Evolutionary conservation across 257 asterid genomes (phyloP).

Genomic region (Cordia subcordata): DNA sequence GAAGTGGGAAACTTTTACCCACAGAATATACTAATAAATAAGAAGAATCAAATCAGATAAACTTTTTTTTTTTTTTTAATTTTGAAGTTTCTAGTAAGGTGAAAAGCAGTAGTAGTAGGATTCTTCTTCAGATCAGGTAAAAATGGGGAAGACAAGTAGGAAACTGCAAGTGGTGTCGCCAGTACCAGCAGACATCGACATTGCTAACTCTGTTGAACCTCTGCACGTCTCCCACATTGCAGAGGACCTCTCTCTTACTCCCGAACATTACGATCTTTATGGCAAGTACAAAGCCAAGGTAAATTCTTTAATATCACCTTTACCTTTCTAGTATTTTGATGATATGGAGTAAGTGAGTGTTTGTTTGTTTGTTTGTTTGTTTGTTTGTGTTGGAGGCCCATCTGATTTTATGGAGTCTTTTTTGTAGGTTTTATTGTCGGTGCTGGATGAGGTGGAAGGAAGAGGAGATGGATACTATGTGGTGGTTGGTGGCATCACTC

Average conservation of each 20-base stretch:
- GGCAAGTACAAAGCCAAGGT: constrained; percentile 97
- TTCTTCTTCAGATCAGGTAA: too few relatives aligned
- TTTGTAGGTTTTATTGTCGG: constrained; percentile 78
- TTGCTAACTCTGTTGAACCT: constrained; percentile 88
- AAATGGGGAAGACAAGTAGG: constrained; percentile 74
- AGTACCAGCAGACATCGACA: constrained; percentile 92
- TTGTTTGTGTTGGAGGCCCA: too few relatives aligned
- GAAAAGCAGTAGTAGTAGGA: too few relatives aligned
- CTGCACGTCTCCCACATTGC: constrained; percentile 83
- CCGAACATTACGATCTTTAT: constrained; percentile 77
- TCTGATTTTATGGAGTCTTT: not conserved
- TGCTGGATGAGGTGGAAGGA: constrained; percentile 61
- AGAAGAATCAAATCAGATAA: too few relatives aligned
- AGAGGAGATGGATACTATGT: constrained; percentile 80
- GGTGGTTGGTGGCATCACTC: constrained; percentile 96
- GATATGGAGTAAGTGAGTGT: too few relatives aligned
- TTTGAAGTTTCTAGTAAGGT: too few relatives aligned
- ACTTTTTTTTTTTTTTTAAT: too few relatives aligned
- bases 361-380: too few relatives aligned
- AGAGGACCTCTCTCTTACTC: constrained; percentile 56
- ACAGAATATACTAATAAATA: too few relatives aligned
- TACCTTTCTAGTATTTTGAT: too few relatives aligned
- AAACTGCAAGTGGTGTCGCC: constrained; percentile 70
- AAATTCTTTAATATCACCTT: too few relatives aligned
- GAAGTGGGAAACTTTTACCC: too few relatives aligned